Percentiles rank a stretch among this genome's conserved stretches.
Evolutionary conservation across 2,329 filamentous ascomycete genomes (phyloP).

Genomic region (Orbilia ellipsospora): DNA sequence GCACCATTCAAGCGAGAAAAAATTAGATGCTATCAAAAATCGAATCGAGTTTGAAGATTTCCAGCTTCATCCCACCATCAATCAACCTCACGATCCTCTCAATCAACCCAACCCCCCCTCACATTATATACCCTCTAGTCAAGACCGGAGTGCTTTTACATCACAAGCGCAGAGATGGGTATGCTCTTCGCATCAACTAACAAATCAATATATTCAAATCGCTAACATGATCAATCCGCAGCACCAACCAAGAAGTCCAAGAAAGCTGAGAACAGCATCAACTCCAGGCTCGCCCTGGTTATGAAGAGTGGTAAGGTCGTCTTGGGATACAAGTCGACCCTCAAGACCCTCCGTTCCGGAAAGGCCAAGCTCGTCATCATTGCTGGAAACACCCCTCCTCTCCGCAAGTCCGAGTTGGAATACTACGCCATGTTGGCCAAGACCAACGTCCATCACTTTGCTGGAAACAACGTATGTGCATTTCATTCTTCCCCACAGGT

Average conservation of each 20-base stretch:
- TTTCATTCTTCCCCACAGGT: slow-evolving; percentile 15
- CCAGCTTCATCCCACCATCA: slow-evolving; percentile 47
- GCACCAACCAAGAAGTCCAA: slow-evolving; percentile 77
- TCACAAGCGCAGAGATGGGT: slow-evolving; percentile 59
- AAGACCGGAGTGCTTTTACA: slow-evolving; percentile 57
- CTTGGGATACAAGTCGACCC: slow-evolving; percentile 87
- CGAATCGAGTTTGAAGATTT: slow-evolving; percentile 20
- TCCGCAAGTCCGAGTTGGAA: slow-evolving; percentile 97
- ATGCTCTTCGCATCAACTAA: slow-evolving; percentile 13
- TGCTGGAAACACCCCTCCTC: slow-evolving; percentile 88
- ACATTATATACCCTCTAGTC: slow-evolving; percentile 30
- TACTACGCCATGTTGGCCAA: slow-evolving; percentile 94
- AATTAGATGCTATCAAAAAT: slow-evolving; percentile 36
- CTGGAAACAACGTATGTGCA: slow-evolving; percentile 94
- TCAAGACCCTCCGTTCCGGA: slow-evolving; percentile 90
- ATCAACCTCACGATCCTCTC: slow-evolving; percentile 36
- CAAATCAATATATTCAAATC: slow-evolving; percentile 1
- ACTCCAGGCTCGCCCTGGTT: slow-evolving; percentile 75
- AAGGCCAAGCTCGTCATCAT: slow-evolving; percentile 99
- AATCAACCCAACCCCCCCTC: slow-evolving; percentile 15
- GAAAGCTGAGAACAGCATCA: slow-evolving; percentile 86
- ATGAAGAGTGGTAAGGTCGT: slow-evolving; percentile 69
- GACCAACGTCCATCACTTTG: slow-evolving; percentile 96
- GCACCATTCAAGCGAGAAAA: slow-evolving; percentile 16
- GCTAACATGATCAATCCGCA: slow-evolving; percentile 66